A percentile compares a stretch with the other conserved stretches of the same genome.
These are phyloP conservation scores for Arachis hypogaea DNA, from an alignment of 306 rosid genomes.

Conservation along the genomic window DNA sequence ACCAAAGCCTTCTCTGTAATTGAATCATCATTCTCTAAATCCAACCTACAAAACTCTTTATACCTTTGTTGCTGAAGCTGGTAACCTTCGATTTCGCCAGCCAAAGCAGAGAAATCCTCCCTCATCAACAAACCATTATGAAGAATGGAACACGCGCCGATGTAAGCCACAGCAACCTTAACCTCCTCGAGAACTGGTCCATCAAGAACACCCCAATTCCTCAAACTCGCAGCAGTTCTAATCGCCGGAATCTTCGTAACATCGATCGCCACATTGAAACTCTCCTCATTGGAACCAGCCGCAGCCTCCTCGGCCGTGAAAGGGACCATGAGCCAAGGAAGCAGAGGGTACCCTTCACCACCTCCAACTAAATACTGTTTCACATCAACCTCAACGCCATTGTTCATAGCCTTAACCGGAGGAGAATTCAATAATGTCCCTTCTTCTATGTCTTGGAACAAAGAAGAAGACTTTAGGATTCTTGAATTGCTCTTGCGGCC, in stretches of 20 bases:
- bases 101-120: slow-evolving; percentile 81
- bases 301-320: slow-evolving; percentile 46
- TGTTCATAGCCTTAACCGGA: slow-evolving; percentile 14
- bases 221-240: slow-evolving; percentile 63
- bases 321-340: slow-evolving; percentile 87
- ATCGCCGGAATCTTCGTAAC: slow-evolving; percentile 56
- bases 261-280: slow-evolving; percentile 56
- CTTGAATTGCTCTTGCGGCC: slow-evolving; percentile 52
- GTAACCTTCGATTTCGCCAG: slow-evolving; percentile 44
- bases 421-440: slow-evolving; percentile 51
- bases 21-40: slow-evolving; percentile 36
- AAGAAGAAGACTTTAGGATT: slow-evolving; percentile 51
- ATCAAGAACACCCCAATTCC: slow-evolving; percentile 78
- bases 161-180: slow-evolving; percentile 76
- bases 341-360: slow-evolving; percentile 62
- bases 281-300: slow-evolving; percentile 57
- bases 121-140: slow-evolving; percentile 88
- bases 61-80: slow-evolving; percentile 32
- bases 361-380: slow-evolving; percentile 72
- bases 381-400: slow-evolving; percentile 44
- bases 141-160: slow-evolving; percentile 85
- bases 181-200: slow-evolving; percentile 63
- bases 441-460: slow-evolving; percentile 59
- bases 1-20: slow-evolving; percentile 47
- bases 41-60: slow-evolving; percentile 29